A percentile compares a stretch with the other conserved stretches of the same genome.
phyloP scores from a whole-genome alignment of 345 rosid species.

The Dovyalis caffra region DNA sequence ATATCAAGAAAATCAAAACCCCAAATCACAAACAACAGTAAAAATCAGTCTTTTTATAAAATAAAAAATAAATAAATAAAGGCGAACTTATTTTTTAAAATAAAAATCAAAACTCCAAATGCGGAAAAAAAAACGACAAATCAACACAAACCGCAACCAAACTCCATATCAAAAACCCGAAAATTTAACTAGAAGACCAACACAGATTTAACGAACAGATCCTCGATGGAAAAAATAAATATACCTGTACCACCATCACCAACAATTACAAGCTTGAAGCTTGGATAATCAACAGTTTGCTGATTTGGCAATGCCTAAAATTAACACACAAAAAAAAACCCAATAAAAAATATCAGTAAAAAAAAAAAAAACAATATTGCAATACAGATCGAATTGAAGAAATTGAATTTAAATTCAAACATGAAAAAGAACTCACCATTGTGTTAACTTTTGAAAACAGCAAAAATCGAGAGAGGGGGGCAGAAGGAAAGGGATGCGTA shows the following conservation, averaged over 20 bases:
- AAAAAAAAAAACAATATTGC: neutral
- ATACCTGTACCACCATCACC: conserved; percentile 50
- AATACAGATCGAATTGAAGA: neutral
- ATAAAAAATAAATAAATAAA: no score
- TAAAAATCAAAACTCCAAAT: neutral
- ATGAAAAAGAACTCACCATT: no score
- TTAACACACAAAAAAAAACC: neutral
- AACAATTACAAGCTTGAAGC: conserved; percentile 48
- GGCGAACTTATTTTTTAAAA: neutral
- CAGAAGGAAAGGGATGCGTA: no score
- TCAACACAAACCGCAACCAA: neutral
- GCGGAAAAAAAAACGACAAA: neutral
- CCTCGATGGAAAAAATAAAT: neutral
- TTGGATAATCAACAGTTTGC: conserved; percentile 57
- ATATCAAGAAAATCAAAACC: neutral
- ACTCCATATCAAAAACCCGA: neutral
- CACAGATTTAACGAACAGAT: neutral
- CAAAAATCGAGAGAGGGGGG: no score
- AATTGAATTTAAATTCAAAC: no score
- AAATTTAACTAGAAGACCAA: neutral
- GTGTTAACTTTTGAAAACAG: no score
- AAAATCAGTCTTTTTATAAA: neutral
- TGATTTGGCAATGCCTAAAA: conserved; percentile 73
- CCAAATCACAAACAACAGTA: neutral
- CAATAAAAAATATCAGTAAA: neutral